Base-by-base conservation (phyloP, 352 stramenopile species). In the Phytophthora boehmeriae region DNA sequence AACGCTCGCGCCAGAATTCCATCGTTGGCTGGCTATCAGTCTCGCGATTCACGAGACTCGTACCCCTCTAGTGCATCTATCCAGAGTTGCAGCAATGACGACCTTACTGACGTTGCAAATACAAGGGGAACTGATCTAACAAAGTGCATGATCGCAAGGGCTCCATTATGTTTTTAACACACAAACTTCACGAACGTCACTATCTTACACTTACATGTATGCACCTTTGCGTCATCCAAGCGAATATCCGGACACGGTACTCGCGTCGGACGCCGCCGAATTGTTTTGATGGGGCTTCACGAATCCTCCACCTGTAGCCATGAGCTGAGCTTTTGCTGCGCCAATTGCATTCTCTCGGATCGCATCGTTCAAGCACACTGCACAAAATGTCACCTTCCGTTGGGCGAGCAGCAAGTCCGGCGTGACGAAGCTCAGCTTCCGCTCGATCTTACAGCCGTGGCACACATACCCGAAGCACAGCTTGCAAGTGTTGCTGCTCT, bases 391-490 rank as follows among this genome's bases (percentile, higher is more conserved):
- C 46, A 75, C 56, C 53, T 72, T 71, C 41, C 63, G 11, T 45
- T 60, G 62, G 22, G 53, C 52, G 47, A 75, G 38, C 14, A 66
- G 54, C 47, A 74, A 48, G 59, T 80, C 72, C 5, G 58, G 44
- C 2, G 64, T 65, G 50, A 80, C 59, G 41, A 80, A 78, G 50
- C 60, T 73, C 35, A 80, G 41, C 41, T 71, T 77, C 22, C 56
- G 44, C 45, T 68, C 51, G 10, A 77, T 61, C 46, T 66, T 68
- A 53, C 71, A 79, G 39, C 42, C 41, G 8, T 63, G 63, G 28
- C 71, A 79, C 2, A 79, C 30, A n/a, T 39, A 57, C 27, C 63
- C 61, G 16, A 75, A 70, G 44, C 73, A 81, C 20, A 82, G 44
- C 39, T 78, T 78, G 25, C 73, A 75, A 0, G 65, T 68, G 48